phyloP scores from a whole-genome alignment of 2,329 filamentous ascomycete genomes.

The Karstenula rhodostoma region DNA sequence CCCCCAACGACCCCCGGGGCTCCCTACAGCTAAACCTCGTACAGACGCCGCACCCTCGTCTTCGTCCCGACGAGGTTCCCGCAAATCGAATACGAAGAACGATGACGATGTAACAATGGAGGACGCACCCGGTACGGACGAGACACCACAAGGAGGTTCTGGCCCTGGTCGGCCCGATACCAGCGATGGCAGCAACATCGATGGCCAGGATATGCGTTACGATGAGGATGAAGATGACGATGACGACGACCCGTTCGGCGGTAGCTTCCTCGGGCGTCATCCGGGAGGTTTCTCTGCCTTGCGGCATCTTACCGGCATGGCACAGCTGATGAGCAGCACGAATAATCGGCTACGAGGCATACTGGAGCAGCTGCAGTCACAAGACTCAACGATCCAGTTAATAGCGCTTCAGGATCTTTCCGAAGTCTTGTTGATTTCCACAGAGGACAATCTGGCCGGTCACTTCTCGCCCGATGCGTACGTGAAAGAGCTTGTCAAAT shows the following conservation, averaged over 20 bases:
- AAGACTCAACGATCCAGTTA: slow-evolving; percentile 85
- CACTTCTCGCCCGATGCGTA: slow-evolving; percentile 95
- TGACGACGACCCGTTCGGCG: slow-evolving; percentile 66
- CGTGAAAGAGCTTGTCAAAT: slow-evolving; percentile 87
- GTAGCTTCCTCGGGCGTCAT: slow-evolving; percentile 71
- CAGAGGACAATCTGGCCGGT: slow-evolving; percentile 93
- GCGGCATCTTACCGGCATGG: slow-evolving; percentile 80
- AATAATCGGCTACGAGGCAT: slow-evolving; percentile 76
- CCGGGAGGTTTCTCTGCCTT: slow-evolving; percentile 76
- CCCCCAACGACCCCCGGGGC: slow-evolving; percentile 26
- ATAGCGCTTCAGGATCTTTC: slow-evolving; percentile 93
- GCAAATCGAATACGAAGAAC: slow-evolving; percentile 48
- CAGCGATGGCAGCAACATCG: slow-evolving; percentile 70
- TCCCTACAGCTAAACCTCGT: slow-evolving; percentile 31
- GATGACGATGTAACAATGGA: slow-evolving; percentile 77
- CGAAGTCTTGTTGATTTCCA: slow-evolving; percentile 91
- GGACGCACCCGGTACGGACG: slow-evolving; percentile 67
- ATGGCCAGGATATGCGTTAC: slow-evolving; percentile 64
- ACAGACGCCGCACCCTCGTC: slow-evolving; percentile 38
- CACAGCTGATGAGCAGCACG: slow-evolving; percentile 78
- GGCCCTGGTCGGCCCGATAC: slow-evolving; percentile 44
- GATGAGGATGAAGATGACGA: slow-evolving; percentile 62
- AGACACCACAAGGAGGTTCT: slow-evolving; percentile 37
- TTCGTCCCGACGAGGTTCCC: slow-evolving; percentile 39
- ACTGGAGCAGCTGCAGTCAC: slow-evolving; percentile 71